A percentile compares a stretch with the other conserved stretches of the same genome.
These are phyloP conservation scores for Coprinellus micaceus DNA, from an alignment of 768 basidiomycete species.

Conservation along the genomic window DNA sequence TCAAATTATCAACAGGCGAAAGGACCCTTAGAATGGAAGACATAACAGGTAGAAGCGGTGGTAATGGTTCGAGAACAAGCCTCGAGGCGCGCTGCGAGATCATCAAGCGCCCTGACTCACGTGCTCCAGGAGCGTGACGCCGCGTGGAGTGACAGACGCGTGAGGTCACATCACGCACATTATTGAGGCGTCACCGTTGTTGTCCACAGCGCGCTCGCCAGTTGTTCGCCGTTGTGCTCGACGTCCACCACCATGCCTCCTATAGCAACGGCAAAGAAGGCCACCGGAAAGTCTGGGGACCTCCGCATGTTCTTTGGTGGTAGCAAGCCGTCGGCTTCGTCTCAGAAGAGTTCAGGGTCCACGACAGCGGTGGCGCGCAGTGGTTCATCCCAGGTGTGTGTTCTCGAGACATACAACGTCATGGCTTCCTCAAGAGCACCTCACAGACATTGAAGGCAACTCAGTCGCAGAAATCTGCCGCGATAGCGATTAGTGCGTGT, in stretches of 20 bases:
- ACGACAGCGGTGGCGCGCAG: not conserved
- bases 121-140: too few relatives aligned
- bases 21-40: too few relatives aligned
- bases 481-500: constrained; percentile 6
- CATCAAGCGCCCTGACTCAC: too few relatives aligned
- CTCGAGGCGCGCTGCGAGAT: too few relatives aligned
- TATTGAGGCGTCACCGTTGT: not conserved
- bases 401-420: not conserved
- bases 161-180: not conserved
- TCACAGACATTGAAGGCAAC: not conserved
- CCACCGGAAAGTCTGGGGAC: not conserved
- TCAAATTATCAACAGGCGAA: too few relatives aligned
- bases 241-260: not conserved
- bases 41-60: too few relatives aligned
- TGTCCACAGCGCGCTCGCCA: not conserved
- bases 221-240: not conserved
- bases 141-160: too few relatives aligned
- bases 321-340: not conserved
- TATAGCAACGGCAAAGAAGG: not conserved
- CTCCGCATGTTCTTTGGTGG: constrained; percentile 2
- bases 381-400: not conserved
- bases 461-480: not conserved
- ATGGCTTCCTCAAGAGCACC: not conserved
- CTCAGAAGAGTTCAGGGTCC: not conserved
- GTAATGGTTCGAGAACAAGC: too few relatives aligned